phyloP scores from a whole-genome alignment of 2,329 filamentous ascomycete species.

The Phialophora verrucosa region DNA sequence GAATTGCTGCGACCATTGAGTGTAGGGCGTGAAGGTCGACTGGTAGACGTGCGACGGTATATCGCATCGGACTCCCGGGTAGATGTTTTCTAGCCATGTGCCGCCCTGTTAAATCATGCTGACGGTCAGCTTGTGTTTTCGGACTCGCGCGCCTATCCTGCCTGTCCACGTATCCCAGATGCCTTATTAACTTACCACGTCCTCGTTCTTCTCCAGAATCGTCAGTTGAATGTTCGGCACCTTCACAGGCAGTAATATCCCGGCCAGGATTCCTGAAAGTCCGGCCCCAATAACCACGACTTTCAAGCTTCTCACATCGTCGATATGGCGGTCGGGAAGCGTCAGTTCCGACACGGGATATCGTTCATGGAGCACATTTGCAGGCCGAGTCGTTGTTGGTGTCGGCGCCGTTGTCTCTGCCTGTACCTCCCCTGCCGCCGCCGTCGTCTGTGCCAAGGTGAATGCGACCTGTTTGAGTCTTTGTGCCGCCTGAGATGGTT shows the following conservation, averaged over 20 bases:
- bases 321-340: conserved; percentile 45
- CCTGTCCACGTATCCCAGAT: not conserved
- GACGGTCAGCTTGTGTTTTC: not conserved
- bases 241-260: conserved; percentile 47
- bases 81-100: conserved; percentile 45
- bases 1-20: conserved; percentile 38
- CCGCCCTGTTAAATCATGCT: conserved; percentile 37
- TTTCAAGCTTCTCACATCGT: conserved; percentile 44
- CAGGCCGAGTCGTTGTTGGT: not conserved
- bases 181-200: conserved; percentile 27
- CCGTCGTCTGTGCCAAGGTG: not conserved
- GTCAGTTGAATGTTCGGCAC: conserved; percentile 43
- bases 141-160: not conserved
- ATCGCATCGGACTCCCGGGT: conserved; percentile 41
- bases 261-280: conserved; percentile 48
- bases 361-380: conserved; percentile 15
- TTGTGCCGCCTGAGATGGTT: not conserved
- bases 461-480: not conserved
- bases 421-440: not conserved
- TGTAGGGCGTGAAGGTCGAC: conserved; percentile 38
- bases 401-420: not conserved
- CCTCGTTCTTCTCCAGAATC: conserved; percentile 36
- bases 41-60: conserved; percentile 39
- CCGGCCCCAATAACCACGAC: conserved; percentile 49
- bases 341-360: conserved; percentile 18